These are phyloP conservation scores for Mycena leptocephala DNA, from an alignment of 768 basidiomycete species.

Conservation along the genomic window DNA sequence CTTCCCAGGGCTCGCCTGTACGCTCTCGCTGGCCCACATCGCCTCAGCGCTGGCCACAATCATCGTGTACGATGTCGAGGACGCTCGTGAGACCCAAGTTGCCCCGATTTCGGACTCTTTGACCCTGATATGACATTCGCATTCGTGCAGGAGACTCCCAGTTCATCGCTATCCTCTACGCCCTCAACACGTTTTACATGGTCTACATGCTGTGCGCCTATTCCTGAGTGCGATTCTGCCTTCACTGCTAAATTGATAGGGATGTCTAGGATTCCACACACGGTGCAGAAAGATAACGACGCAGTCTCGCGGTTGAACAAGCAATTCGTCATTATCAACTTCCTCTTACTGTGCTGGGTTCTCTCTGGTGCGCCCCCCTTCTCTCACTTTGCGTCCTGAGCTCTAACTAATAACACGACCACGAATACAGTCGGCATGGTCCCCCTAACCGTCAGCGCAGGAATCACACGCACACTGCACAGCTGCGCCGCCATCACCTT, in stretches of 20 bases:
- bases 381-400: background rate
- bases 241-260: background rate
- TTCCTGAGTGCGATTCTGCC: background rate
- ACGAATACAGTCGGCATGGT: slow-evolving; percentile 23
- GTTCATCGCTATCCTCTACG: slow-evolving; percentile 31
- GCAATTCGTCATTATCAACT: slow-evolving; percentile 35
- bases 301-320: slow-evolving; percentile 32
- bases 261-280: slow-evolving; percentile 20
- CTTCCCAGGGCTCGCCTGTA: slow-evolving; percentile 11
- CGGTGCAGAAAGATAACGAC: slow-evolving; percentile 19
- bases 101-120: background rate
- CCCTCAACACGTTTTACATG: slow-evolving; percentile 29
- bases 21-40: slow-evolving; percentile 21
- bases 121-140: background rate
- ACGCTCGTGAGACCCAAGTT: slow-evolving; percentile 12
- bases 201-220: slow-evolving; percentile 24
- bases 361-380: slow-evolving; percentile 24
- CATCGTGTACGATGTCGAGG: slow-evolving; percentile 32
- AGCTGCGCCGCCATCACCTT: slow-evolving; percentile 8
- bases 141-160: slow-evolving; percentile 25
- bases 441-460: slow-evolving; percentile 26
- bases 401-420: too few relatives aligned
- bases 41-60: slow-evolving; percentile 27
- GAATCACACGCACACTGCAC: background rate
- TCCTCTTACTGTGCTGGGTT: slow-evolving; percentile 28